Evolutionary conservation across 768 basidiomycete genomes (phyloP), one percentile per base, ranked within the genome.

Genomic region (Chiua virens): DNA sequence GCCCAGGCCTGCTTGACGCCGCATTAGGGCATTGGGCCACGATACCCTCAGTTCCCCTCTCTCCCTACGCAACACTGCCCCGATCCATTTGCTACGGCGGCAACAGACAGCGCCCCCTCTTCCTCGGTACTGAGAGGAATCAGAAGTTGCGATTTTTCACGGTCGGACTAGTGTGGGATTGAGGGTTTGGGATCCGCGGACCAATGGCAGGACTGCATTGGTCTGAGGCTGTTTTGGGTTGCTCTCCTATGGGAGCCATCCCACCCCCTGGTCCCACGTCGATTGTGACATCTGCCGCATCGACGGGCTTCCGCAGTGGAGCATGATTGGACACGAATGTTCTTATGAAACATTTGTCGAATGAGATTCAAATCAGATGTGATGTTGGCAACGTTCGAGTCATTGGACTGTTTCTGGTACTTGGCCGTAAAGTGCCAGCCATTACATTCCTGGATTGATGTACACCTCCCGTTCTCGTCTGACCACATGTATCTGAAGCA

Each of bases 171-270:
- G 40, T 40, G 41, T 20, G 58, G 42, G 50, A 55, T 57, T 23
- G 20, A 36, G 38, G 10, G 13, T 30, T 39, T 47, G 27, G 52
- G 13, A 34, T 60, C 67, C 64, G 62, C 61, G 67, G 67, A 69
- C 51, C 38, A 47, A 21, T 42, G 37, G 53, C 21, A 52, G 50
- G 42, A 48, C 25, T 50, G 49, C 44, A 50, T 60, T 54, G 52
- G 60, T 57, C 50, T 46, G 38, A 38, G 41, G 50, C 37, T 50
- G 52, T 55, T 63, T 54, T 32, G 42, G 51, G 38, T 22, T 28
- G 11, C 53, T 37, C 34, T 15, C 37, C 50, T 50, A 50, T 42
- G 50, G 37, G 64, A 53, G 48, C 42, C 45, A 52, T 61, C 56
- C 49, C 42, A 32, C 53, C 61, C n/a, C n/a, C n/a, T n/a, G n/a